Percentiles rank a stretch among this genome's conserved stretches.
Conservation (phyloP, 2,329 filamentous ascomycete species). For the Paramyrothecium sp. region DNA sequence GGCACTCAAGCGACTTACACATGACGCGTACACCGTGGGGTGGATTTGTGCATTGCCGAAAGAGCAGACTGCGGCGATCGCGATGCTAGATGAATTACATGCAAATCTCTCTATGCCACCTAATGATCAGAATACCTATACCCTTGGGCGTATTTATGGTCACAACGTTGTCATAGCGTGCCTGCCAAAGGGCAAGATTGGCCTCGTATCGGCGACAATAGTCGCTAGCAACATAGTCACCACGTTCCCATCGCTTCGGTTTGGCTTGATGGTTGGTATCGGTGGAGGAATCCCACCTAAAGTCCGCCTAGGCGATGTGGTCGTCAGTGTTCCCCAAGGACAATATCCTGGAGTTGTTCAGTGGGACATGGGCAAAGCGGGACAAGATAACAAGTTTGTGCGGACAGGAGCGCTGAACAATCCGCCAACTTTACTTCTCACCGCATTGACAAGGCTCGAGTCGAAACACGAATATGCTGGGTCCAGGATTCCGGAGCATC, state of each 20-base stretch:
- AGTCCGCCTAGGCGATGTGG: conserved; percentile 10
- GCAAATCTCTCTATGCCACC: background rate
- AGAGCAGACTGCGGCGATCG: background rate
- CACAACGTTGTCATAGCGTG: background rate
- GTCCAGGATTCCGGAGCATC: conserved; percentile 4
- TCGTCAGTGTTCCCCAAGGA: conserved; percentile 1
- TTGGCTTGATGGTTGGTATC: conserved; percentile 7
- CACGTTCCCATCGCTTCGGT: conserved; percentile 4
- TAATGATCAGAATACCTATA: background rate
- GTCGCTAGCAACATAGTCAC: background rate
- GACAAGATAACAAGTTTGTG: conserved; percentile 2
- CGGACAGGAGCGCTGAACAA: conserved; percentile 6
- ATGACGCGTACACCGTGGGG: background rate
- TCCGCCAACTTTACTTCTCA: background rate
- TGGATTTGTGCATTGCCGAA: background rate
- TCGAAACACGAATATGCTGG: conserved; percentile 1
- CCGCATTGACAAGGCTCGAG: conserved; percentile 5
- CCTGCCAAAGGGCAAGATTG: background rate
- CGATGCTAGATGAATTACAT: background rate
- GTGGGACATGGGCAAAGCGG: conserved; percentile 8
- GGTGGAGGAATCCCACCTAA: conserved; percentile 7
- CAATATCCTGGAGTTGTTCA: conserved; percentile 7
- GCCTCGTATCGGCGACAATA: background rate
- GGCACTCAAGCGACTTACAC: background rate
- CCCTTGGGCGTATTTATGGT: background rate